Base-by-base conservation (phyloP, 2,329 filamentous ascomycete species). In the Diaporthe humulicola region DNA sequence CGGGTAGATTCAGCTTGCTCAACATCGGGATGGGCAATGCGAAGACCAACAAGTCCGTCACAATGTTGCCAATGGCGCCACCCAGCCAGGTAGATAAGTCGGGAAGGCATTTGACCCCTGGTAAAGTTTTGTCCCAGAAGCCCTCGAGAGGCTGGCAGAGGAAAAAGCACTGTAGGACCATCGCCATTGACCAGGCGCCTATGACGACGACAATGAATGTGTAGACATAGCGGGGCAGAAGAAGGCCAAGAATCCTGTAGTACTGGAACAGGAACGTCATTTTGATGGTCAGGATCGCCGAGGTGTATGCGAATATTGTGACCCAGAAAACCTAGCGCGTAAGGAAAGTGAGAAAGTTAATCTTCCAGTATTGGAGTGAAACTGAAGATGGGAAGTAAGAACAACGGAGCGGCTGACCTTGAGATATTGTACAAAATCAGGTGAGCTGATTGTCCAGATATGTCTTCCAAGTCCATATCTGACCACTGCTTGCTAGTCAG, bases 1-100 rank as follows among this genome's bases (percentile, higher is more conserved):
- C n/a, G 17, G 58, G 58, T 8, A 64, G 38, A 22, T 8, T 64
- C 8, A 64, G n/a, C 38, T 28, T 45, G 38, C 38, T 45, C 9
- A 64, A n/a, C 58, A 64, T 64, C 25, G 58, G 58, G 25, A 64
- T 64, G 38, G 58, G 58, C 10, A 64, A 64, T 30, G 58, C 58
- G 12, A 64, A 64, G 4, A 64, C 38, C 15, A 64, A 1, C 3
- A 64, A 45, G 38, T 64, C 58, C 5, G 58, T 64, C 58, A 64
- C 3, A 22, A 64, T 64, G 25, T 64, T 64, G 8, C 58, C 58
- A 45, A 64, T 30, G 25, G 58, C 58, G 4, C 58, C 58, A 8
- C 38, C 38, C 17, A 64, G 5, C 58, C 58, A 64, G 8, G 58
- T 64, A 7, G 58, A 22, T 30, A 64, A 10, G 3, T 64, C 58